Evolutionary conservation across 495 filamentous ascomycete species (phyloP).

Genomic region (Podospora australis): DNA sequence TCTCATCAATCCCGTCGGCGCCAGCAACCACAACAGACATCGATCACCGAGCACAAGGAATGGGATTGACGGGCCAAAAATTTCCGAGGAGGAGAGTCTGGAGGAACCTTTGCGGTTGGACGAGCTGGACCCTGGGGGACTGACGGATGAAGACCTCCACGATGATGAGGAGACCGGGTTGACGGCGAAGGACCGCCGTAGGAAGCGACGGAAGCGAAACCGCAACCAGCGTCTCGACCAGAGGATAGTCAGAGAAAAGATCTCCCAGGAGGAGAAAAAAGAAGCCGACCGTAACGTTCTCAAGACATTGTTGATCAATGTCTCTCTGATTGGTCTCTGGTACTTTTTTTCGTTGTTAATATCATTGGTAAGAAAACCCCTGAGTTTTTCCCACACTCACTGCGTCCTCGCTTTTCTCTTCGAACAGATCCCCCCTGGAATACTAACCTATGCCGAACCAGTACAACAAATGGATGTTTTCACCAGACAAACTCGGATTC

Average conservation of each 20-base stretch:
- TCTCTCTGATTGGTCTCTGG: conserved; percentile 75
- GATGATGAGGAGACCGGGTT: conserved; percentile 89
- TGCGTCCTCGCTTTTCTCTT: too few relatives aligned
- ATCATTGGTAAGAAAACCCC: conserved; percentile 65
- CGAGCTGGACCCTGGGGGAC: conserved; percentile 18
- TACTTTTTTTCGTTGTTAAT: conserved; percentile 92
- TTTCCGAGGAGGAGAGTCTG: conserved; percentile 32
- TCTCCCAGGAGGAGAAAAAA: conserved; percentile 58
- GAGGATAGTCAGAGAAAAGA: conserved; percentile 53
- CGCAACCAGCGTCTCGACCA: conserved; percentile 68
- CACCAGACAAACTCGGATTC: conserved; percentile 75
- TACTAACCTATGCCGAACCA: conserved; percentile 26
- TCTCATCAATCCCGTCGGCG: conserved; percentile 39
- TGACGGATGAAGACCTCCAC: conserved; percentile 64
- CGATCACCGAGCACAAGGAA: conserved; percentile 45
- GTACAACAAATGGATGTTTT: conserved; percentile 99
- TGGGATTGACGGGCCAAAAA: conserved; percentile 34
- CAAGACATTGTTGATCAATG: conserved; percentile 63
- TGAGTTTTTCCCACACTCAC: background rate
- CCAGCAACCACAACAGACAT: conserved; percentile 33
- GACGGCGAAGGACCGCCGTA: conserved; percentile 61
- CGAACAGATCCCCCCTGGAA: too few relatives aligned
- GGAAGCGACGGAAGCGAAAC: conserved; percentile 56
- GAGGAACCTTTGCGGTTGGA: conserved; percentile 19
- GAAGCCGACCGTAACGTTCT: conserved; percentile 65